Evolutionary conservation across 176 grass and related monocot genomes (phyloP).

Genomic region (Lolium perenne): DNA sequence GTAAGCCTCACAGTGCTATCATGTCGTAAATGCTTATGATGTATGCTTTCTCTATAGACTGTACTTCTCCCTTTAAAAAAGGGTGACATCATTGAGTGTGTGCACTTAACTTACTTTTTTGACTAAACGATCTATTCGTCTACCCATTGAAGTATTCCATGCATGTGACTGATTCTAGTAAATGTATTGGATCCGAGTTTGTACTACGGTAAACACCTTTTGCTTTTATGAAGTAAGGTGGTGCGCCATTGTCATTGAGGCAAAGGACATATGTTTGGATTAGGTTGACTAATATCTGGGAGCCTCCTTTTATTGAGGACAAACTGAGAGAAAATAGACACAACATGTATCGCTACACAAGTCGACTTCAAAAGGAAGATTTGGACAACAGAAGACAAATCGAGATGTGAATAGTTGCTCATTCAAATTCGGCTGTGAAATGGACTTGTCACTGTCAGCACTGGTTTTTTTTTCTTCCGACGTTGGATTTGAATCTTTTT

Average conservation of each 20-base stretch:
- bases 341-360: not conserved
- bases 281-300: not conserved
- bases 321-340: not conserved
- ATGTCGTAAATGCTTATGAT: slow-evolving; percentile 7
- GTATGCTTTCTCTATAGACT: slow-evolving; percentile 26
- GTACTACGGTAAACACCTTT: not conserved
- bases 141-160: not conserved
- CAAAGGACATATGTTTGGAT: not conserved
- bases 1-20: slow-evolving; percentile 44
- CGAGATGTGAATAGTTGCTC: not conserved
- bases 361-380: not conserved
- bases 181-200: slow-evolving; percentile 13
- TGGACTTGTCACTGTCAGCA: not conserved
- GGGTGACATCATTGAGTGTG: not conserved
- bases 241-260: not conserved
- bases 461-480: not conserved
- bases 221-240: not conserved
- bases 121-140: slow-evolving; percentile 18
- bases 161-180: not conserved
- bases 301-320: not conserved
- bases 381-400: not conserved
- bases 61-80: not conserved
- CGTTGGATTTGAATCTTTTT: not conserved
- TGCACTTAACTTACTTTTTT: slow-evolving; percentile 22
- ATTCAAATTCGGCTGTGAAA: not conserved